Evolutionary conservation across 495 filamentous ascomycete species (phyloP).

Genomic region (Daldinia decipiens): DNA sequence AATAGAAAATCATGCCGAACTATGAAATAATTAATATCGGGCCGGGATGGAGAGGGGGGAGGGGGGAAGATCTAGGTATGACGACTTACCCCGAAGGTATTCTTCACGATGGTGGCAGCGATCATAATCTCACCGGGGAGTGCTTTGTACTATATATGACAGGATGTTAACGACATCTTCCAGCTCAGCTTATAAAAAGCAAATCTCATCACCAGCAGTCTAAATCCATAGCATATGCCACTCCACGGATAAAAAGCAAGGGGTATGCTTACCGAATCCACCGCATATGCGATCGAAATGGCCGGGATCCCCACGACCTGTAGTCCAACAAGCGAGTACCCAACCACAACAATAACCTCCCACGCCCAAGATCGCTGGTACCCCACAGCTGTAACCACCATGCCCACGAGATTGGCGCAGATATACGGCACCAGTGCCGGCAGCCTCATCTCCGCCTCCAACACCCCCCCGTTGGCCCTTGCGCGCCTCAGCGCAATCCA

Average conservation of each 20-base stretch:
- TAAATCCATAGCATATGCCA: neutral
- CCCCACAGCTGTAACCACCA: conserved; percentile 68
- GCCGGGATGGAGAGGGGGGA: neutral
- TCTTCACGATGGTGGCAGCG: conserved; percentile 67
- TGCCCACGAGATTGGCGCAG: conserved; percentile 64
- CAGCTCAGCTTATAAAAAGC: neutral
- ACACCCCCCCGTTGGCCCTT: conserved; percentile 64
- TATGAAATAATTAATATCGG: conserved; percentile 16
- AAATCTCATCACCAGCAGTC: neutral
- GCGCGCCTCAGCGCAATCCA: conserved; percentile 67
- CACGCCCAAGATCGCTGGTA: conserved; percentile 68
- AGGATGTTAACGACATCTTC: conserved; percentile 10
- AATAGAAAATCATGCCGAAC: conserved; percentile 49
- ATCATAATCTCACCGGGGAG: conserved; percentile 68
- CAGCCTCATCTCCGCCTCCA: conserved; percentile 74
- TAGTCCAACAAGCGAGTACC: conserved; percentile 66
- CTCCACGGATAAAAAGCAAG: neutral
- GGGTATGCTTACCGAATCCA: conserved; percentile 53
- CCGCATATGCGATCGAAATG: conserved; percentile 44
- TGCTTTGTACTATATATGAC: conserved; percentile 60
- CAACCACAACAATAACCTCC: conserved; percentile 63
- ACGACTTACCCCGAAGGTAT: conserved; percentile 57
- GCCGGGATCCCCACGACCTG: conserved; percentile 69
- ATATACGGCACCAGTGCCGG: conserved; percentile 68
- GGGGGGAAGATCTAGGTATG: neutral